These are phyloP conservation scores for Penicillium corylophilum DNA, from an alignment of 2,329 filamentous ascomycete genomes.

Conservation along the genomic window DNA sequence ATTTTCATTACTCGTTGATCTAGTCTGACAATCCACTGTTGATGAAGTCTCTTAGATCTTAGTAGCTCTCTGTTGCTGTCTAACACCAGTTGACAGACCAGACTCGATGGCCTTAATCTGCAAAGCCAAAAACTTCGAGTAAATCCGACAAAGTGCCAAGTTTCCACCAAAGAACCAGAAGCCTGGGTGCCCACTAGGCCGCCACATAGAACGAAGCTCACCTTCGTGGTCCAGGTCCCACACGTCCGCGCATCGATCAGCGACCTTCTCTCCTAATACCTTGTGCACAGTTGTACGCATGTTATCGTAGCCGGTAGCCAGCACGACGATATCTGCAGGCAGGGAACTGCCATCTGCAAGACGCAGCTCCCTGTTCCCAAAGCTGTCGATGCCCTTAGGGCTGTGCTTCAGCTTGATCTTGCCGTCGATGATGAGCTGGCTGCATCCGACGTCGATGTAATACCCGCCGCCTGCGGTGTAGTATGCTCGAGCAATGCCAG, in stretches of 20 bases:
- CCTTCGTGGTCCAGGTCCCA: slow-evolving; percentile 62
- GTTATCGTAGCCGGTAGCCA: slow-evolving; percentile 66
- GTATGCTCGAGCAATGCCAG: slow-evolving; percentile 47
- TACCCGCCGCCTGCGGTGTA: slow-evolving; percentile 55
- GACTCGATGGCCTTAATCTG: slow-evolving; percentile 50
- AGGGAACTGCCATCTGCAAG: slow-evolving; percentile 58
- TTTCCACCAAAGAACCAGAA: slow-evolving; percentile 69
- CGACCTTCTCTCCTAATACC: slow-evolving; percentile 63
- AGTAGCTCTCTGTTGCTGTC: slow-evolving; percentile 6
- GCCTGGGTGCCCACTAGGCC: slow-evolving; percentile 59
- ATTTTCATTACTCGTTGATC: neutral
- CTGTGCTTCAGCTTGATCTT: slow-evolving; percentile 63
- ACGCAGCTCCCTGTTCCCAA: slow-evolving; percentile 48
- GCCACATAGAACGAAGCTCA: slow-evolving; percentile 58
- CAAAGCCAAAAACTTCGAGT: slow-evolving; percentile 53
- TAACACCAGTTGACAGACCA: slow-evolving; percentile 29
- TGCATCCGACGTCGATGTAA: slow-evolving; percentile 59
- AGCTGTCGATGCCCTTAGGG: slow-evolving; percentile 51
- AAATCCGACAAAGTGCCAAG: slow-evolving; percentile 61
- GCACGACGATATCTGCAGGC: slow-evolving; percentile 62
- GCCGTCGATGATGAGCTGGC: slow-evolving; percentile 55
- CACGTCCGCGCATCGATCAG: slow-evolving; percentile 55
- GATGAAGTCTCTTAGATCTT: slow-evolving; percentile 5
- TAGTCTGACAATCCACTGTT: neutral
- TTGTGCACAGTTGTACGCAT: slow-evolving; percentile 64